Evolutionary conservation across 75 land plant genomes (phyloP), one percentile per base, ranked within the genome.

Genomic region (Selaginella moellendorffii): DNA sequence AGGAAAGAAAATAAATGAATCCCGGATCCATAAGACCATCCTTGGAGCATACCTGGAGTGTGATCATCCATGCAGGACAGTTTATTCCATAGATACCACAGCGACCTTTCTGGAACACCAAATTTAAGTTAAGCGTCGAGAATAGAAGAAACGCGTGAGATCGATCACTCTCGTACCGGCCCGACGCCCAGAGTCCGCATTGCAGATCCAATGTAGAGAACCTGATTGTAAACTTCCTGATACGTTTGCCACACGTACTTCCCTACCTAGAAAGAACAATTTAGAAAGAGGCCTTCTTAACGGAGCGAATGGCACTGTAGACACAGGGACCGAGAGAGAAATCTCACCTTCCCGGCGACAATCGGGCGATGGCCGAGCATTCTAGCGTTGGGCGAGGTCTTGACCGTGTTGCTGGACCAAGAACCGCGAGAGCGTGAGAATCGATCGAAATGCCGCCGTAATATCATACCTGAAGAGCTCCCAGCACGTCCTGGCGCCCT

Each of bases 1-100:
- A n/a, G 5, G n/a, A 2, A 5, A 18, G 64, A 28, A 23, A 2
- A 17, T 24, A 56, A 25, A 10, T 46, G 19, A 65, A 1, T 22
- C 67, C 1, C 26, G 29, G 28, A 20, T 18, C 17, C 1, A 24
- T 28, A 27, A 31, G 65, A n/a, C n/a, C n/a, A n/a, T n/a, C n/a
- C n/a, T n/a, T n/a, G n/a, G n/a, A n/a, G n/a, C 74, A 36, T 69
- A 95, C 99, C 99, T 95, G 78, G 91, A 95, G 89, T 52, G 84
- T 80, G 31, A 84, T 84, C 9, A 95, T 72, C 99, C 99, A 90
- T 74, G 86, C 86, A 31, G 99, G 72, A 66, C 80, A 82, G 61
- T 95, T 95, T 26, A 76, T 81, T 69, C 99, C 99, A 81, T 86
- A 95, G 18, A 95, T 78, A 58, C 97, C 99, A 71, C 91, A 86